Percentiles rank a stretch among this genome's conserved stretches.
Conservation (phyloP, 305 asterid species). For the Stenogyne calaminthoides region DNA sequence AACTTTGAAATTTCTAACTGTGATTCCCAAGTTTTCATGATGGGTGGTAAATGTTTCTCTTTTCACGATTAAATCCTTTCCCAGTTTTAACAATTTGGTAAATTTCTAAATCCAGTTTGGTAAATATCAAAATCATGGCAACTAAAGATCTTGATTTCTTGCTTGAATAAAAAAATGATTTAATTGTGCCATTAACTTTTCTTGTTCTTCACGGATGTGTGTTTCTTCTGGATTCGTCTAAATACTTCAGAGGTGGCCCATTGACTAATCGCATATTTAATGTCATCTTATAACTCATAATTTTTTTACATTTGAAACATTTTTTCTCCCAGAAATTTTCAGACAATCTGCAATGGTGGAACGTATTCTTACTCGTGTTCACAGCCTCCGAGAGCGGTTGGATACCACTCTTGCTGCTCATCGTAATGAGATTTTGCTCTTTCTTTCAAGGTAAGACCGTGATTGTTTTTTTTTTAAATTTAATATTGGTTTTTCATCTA, state of each 20-base stretch:
- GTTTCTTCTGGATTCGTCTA: slow-evolving; percentile 32
- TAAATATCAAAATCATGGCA: not conserved
- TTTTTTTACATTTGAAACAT: slow-evolving; percentile 44
- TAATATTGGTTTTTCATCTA: not conserved
- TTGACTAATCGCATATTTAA: slow-evolving; percentile 32
- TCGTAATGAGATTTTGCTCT: slow-evolving; percentile 71
- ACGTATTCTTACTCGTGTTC: slow-evolving; percentile 86
- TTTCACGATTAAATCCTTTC: not conserved
- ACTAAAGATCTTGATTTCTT: not conserved
- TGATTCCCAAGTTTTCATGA: not conserved
- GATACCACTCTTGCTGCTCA: slow-evolving; percentile 82
- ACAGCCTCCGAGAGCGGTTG: slow-evolving; percentile 92
- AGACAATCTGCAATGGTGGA: slow-evolving; percentile 62
- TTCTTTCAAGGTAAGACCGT: slow-evolving; percentile 59
- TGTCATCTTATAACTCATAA: not conserved
- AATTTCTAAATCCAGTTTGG: not conserved
- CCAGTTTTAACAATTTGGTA: not conserved
- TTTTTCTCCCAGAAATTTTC: not conserved
- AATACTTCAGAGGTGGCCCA: slow-evolving; percentile 33
- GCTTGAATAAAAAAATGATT: not conserved
- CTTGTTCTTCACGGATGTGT: slow-evolving; percentile 36
- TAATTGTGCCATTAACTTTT: slow-evolving; percentile 4
- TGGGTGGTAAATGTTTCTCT: not conserved
- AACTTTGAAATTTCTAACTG: not conserved
- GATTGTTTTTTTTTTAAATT: not conserved